These are phyloP conservation scores for Albifimbria verrucaria DNA, from an alignment of 2,329 filamentous ascomycete species.

Conservation along the genomic window DNA sequence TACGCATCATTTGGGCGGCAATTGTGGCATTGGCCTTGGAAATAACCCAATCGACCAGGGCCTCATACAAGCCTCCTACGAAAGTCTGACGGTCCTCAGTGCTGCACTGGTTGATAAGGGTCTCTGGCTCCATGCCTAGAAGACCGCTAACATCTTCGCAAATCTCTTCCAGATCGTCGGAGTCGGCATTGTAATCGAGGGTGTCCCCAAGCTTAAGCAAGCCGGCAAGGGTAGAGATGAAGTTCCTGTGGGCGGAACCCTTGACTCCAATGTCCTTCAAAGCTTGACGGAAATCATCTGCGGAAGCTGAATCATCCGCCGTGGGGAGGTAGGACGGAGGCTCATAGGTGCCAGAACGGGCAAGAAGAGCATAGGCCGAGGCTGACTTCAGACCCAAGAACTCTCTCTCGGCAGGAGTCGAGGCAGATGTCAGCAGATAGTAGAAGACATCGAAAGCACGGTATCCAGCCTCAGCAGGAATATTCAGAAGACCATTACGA, in stretches of 20 bases:
- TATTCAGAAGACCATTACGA: conserved; percentile 70
- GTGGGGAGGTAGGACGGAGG: conserved; percentile 88
- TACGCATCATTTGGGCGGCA: conserved; percentile 65
- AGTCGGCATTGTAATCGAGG: conserved; percentile 78
- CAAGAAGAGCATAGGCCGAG: conserved; percentile 73
- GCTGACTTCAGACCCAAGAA: conserved; percentile 78
- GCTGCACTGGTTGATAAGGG: conserved; percentile 73
- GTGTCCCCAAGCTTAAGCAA: conserved; percentile 91
- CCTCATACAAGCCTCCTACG: conserved; percentile 86
- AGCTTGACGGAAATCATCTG: conserved; percentile 85
- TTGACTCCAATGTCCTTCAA: conserved; percentile 94
- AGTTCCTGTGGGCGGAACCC: conserved; percentile 73
- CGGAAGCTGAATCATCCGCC: conserved; percentile 86
- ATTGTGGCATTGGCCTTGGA: conserved; percentile 85
- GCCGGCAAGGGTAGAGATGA: conserved; percentile 83
- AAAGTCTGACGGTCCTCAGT: conserved; percentile 81
- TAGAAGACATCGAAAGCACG: conserved; percentile 98
- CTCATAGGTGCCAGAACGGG: conserved; percentile 78
- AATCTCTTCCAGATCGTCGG: conserved; percentile 77
- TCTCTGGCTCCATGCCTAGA: conserved; percentile 81
- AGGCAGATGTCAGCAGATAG: conserved; percentile 89
- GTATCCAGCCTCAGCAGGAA: conserved; percentile 76
- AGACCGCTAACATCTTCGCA: conserved; percentile 89
- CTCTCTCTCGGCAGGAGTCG: conserved; percentile 83
- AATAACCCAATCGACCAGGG: conserved; percentile 92